Evolutionary conservation across 2,329 filamentous ascomycete genomes (phyloP).

Genomic region (Colletotrichum coccodes): DNA sequence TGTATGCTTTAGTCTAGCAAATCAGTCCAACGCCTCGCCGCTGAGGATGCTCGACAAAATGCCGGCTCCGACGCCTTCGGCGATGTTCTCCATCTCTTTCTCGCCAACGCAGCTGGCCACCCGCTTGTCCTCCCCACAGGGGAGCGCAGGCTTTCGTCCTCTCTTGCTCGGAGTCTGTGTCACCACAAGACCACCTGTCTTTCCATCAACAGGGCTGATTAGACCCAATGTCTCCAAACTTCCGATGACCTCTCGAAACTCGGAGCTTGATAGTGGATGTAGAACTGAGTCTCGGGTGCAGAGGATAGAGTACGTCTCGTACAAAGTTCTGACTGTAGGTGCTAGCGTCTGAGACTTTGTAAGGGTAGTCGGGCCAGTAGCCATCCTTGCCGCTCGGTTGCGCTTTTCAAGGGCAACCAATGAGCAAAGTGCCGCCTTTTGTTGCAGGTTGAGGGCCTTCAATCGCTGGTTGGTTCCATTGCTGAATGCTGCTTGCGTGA

Average conservation of each 20-base stretch:
- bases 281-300: slow-evolving; percentile 91
- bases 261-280: slow-evolving; percentile 87
- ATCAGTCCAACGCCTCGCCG: slow-evolving; percentile 67
- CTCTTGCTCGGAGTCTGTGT: slow-evolving; percentile 78
- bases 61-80: slow-evolving; percentile 69
- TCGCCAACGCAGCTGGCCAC: slow-evolving; percentile 84
- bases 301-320: slow-evolving; percentile 82
- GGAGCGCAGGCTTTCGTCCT: slow-evolving; percentile 65
- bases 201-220: slow-evolving; percentile 76
- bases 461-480: slow-evolving; percentile 89
- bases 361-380: slow-evolving; percentile 59
- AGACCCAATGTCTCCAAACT: slow-evolving; percentile 90
- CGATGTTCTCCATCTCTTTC: slow-evolving; percentile 78
- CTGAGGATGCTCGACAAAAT: slow-evolving; percentile 72
- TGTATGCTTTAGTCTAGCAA: slow-evolving; percentile 24
- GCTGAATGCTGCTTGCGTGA: slow-evolving; percentile 89
- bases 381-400: slow-evolving; percentile 63
- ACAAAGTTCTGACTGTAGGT: slow-evolving; percentile 86
- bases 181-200: slow-evolving; percentile 72
- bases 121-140: slow-evolving; percentile 76
- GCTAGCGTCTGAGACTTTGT: slow-evolving; percentile 71
- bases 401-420: slow-evolving; percentile 87
- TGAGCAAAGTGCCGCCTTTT: slow-evolving; percentile 93
- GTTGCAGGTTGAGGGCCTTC: slow-evolving; percentile 90
- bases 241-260: slow-evolving; percentile 92